Evolutionary conservation across 148 eudicot genomes (phyloP), one percentile per base, ranked within the genome.

Genomic region (Cornus kousa): DNA sequence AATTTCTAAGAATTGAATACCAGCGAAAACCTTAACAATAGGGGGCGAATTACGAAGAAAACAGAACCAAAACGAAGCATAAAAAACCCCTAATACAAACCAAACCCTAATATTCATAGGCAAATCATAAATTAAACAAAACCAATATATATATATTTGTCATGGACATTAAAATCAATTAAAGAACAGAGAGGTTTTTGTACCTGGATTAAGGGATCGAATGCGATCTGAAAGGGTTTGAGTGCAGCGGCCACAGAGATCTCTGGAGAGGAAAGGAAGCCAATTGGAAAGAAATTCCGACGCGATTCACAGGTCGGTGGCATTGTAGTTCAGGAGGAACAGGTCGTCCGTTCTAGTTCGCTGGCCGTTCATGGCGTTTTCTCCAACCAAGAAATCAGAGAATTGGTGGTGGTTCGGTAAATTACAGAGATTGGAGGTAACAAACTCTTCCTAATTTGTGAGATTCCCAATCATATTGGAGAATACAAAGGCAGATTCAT

Each of bases 231-330:
- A 87, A 35, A 95, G 89, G 32, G 50, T 82, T 7, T 19, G 79
- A 0, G 85, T 78, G 79, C 98, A 95, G 68, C 74, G 72, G 4
- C 33, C 80, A 84, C 98, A 95, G 35, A 95, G 90, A 53, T 77
- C 97, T 1, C 79, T 78, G 4, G 97, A 83, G 17, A 95, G 91
- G 64, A 93, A 93, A 12, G 98, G 98, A 2, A 89, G 77, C 97
- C 98, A 95, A 72, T 71, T 89, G 2, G 89, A 80, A 12, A 95
- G 81, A 67, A 93, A 95, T 82, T 95, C 98, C 22, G 93, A 88
- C 5, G 97, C 98, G 72, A 90, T 91, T 75, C 80, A 86, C 57
- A 86, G 89, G 70, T 92, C 97, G 71, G 80, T 80, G 17, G 83
- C 78, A 82, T 76, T 80, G 86, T 84, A 94, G 5, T 74, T 87